Percentiles rank a stretch among this genome's conserved stretches.
phyloP scores from a whole-genome alignment of 2,329 filamentous ascomycete genomes.

The Sordariomycetes sp. region DNA sequence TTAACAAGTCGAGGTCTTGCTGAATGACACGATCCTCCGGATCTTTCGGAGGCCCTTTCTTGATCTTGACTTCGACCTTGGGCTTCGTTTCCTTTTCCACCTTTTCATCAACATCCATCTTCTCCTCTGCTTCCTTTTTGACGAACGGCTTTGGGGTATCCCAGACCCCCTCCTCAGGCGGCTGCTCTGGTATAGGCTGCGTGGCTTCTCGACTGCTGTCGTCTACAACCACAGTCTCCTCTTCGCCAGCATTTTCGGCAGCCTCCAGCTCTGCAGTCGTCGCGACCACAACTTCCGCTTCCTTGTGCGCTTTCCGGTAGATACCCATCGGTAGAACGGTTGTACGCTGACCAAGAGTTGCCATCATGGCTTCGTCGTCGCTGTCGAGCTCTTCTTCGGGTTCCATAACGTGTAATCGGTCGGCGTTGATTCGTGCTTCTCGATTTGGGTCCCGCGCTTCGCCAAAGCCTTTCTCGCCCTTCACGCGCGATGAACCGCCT shows the following conservation, averaged over 20 bases:
- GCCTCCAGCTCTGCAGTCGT: slow-evolving; percentile 50
- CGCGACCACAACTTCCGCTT: slow-evolving; percentile 42
- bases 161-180: slow-evolving; percentile 32
- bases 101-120: slow-evolving; percentile 7
- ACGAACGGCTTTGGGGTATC: slow-evolving; percentile 17
- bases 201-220: slow-evolving; percentile 4
- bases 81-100: slow-evolving; percentile 8
- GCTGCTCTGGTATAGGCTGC: slow-evolving; percentile 16
- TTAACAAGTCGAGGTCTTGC: slow-evolving; percentile 29
- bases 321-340: slow-evolving; percentile 45
- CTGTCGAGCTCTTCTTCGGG: slow-evolving; percentile 34
- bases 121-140: slow-evolving; percentile 6
- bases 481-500: slow-evolving; percentile 14
- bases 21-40: slow-evolving; percentile 28
- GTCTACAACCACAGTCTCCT: slow-evolving; percentile 26
- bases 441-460: slow-evolving; percentile 20
- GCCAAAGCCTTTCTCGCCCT: slow-evolving; percentile 28
- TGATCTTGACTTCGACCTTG: slow-evolving; percentile 13
- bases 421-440: slow-evolving; percentile 46
- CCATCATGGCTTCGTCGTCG: slow-evolving; percentile 32
- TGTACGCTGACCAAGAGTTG: slow-evolving; percentile 16
- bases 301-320: slow-evolving; percentile 42
- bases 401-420: slow-evolving; percentile 38
- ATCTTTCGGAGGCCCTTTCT: slow-evolving; percentile 19
- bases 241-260: slow-evolving; percentile 34